These are phyloP conservation scores for Helminthosporium solani DNA, from an alignment of 2,329 filamentous ascomycete genomes.

Conservation along the genomic window DNA sequence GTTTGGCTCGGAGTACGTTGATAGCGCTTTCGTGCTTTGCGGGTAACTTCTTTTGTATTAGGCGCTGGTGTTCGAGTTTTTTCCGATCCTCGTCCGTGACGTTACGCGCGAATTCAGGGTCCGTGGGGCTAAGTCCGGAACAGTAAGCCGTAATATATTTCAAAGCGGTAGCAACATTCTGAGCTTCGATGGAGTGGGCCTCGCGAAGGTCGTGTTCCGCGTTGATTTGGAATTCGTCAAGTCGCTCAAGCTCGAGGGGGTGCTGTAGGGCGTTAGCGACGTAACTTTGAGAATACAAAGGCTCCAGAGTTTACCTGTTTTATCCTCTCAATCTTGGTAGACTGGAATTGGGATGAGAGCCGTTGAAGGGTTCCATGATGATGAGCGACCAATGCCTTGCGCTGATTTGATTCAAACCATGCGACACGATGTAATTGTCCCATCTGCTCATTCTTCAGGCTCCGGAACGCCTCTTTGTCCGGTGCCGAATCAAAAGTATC, in stretches of 20 bases:
- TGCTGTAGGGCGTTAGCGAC: constrained; percentile 38
- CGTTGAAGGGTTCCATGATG: constrained; percentile 24
- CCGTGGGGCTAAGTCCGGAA: constrained; percentile 33
- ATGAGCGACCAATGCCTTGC: constrained; percentile 29
- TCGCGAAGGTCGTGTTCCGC: constrained; percentile 47
- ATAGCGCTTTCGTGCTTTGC: constrained; percentile 48
- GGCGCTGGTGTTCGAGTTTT: constrained; percentile 46
- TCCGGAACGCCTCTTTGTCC: constrained; percentile 29
- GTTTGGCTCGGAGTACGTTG: constrained; percentile 49
- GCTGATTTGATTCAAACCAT: constrained; percentile 36
- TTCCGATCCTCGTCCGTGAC: constrained; percentile 49
- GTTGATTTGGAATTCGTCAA: constrained; percentile 48
- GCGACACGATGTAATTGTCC: constrained; percentile 33
- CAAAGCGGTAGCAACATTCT: constrained; percentile 48
- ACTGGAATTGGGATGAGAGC: constrained; percentile 23
- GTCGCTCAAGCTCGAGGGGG: constrained; percentile 39
- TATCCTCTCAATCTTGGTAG: constrained; percentile 20
- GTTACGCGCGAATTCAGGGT: constrained; percentile 26
- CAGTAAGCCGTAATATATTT: constrained; percentile 53
- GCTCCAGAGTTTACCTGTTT: constrained; percentile 24
- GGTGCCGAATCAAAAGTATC: constrained; percentile 24
- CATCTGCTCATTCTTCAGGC: constrained; percentile 28
- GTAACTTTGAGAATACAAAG: constrained; percentile 1
- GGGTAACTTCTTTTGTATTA: constrained; percentile 42
- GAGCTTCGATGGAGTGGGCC: constrained; percentile 43